These are phyloP conservation scores for Venturia asperata DNA, from an alignment of 2,329 filamentous ascomycete genomes.

Conservation along the genomic window DNA sequence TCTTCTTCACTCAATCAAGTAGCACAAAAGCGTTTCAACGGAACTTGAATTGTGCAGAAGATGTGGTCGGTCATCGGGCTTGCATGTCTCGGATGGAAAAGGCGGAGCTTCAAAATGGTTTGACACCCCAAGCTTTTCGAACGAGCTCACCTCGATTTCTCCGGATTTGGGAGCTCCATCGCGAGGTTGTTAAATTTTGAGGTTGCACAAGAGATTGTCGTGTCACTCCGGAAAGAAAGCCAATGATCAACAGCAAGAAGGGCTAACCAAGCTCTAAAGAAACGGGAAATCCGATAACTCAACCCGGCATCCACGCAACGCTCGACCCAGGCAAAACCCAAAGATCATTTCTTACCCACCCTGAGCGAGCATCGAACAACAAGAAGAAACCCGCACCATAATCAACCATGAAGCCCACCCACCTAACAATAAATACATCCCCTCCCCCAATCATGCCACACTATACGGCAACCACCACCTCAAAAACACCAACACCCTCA, in stretches of 20 bases:
- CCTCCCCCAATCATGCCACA: neutral
- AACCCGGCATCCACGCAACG: neutral
- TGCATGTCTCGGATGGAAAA: neutral
- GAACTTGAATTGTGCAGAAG: neutral
- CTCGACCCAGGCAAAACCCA: neutral
- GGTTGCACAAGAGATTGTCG: neutral
- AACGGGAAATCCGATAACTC: too few relatives aligned
- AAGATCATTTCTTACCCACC: too few relatives aligned
- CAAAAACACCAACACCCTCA: neutral
- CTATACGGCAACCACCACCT: neutral
- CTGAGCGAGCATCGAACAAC: neutral
- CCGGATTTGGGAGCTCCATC: neutral
- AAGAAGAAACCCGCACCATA: neutral
- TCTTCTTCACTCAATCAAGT: neutral
- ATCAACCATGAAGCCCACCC: slow-evolving; percentile 2
- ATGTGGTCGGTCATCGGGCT: neutral
- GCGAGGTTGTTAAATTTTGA: neutral
- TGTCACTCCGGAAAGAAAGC: neutral
- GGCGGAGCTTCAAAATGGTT: neutral
- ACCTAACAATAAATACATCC: neutral
- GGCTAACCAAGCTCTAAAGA: too few relatives aligned
- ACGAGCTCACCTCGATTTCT: neutral
- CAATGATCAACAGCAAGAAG: neutral
- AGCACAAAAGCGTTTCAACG: neutral
- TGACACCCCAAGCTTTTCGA: neutral